Evolutionary conservation across 768 basidiomycete species (phyloP), one percentile per base, ranked within the genome.

Genomic region (Tylopilus rubrobrunneus): DNA sequence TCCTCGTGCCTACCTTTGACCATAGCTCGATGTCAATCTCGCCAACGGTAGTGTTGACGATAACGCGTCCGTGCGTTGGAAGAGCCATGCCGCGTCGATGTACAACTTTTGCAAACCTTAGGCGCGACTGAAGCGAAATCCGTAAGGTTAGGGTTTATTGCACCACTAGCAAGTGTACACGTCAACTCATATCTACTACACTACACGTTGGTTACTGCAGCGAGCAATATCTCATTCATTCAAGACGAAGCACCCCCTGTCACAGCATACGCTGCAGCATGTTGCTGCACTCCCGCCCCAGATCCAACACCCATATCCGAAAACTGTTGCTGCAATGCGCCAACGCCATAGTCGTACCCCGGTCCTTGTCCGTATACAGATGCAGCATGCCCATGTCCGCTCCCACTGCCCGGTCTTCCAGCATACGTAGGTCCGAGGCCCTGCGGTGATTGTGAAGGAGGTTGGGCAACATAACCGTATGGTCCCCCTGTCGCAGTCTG

Each of bases 11-110:
- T 56, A 89, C 90, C 77, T 92, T 96, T 15, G 92, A 84, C 93
- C 92, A 98, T 49, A 96, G 75, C 65, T 97, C 94, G 25, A 97
- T 84, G 61, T 96, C 86, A 23, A 88, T 79, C 73, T 95, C 86
- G 53, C 93, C 94, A 12, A 79, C 87, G 1, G 92, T 95, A 0
- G 94, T 97, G 48, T 92, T 85, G 48, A 98, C 73, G 37, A 96
- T 84, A 39, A 96, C 89, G 53, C 89, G 84, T 44, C 92, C 94
- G 55, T 84, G 79, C 3, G 92, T 94, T 21, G 92, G 90, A 31
- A 93, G 78, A 33, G 89, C 86, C 91, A 92, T 92, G 3, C 10
- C 29, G 29, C 10, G 25, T 25, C 25, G 25, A n/a, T 25, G 25
- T 25, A 25, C 25, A 31, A 7, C 29, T n/a, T n/a, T n/a, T n/a